phyloP scores from a whole-genome alignment of 164 flowering plant species.

The Kingdonia uniflora region DNA sequence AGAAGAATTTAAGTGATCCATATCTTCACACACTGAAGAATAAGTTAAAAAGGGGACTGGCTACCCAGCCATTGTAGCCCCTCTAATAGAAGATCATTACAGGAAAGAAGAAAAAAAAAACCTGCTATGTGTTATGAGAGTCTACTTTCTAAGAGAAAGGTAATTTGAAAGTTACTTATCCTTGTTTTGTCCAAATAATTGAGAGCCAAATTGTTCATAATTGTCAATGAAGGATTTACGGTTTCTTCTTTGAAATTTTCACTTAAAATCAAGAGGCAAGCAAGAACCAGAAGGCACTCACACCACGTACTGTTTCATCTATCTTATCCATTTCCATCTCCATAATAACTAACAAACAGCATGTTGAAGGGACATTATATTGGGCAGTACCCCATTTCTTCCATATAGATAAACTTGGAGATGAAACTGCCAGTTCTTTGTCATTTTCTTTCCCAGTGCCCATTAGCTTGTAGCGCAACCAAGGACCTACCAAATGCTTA shows the following conservation, averaged over 20 bases:
- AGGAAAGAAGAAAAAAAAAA: too few species aligned
- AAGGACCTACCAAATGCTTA: slow-evolving; percentile 22
- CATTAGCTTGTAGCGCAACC: slow-evolving; percentile 79
- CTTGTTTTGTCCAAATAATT: slow-evolving; percentile 38
- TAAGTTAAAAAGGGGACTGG: slow-evolving; percentile 50
- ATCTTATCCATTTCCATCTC: slow-evolving; percentile 20
- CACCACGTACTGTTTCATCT: slow-evolving; percentile 37
- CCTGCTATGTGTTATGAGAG: slow-evolving; percentile 22
- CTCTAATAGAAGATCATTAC: slow-evolving; percentile 44
- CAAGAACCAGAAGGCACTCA: slow-evolving; percentile 51
- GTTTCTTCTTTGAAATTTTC: slow-evolving; percentile 19
- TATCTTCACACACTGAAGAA: slow-evolving; percentile 27
- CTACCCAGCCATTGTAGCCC: slow-evolving; percentile 79
- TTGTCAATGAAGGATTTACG: slow-evolving; percentile 16
- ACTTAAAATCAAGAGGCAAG: slow-evolving; percentile 65
- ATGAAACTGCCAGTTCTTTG: slow-evolving; percentile 38
- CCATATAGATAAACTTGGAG: slow-evolving; percentile 69
- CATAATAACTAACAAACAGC: slow-evolving; percentile 63
- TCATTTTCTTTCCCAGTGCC: slow-evolving; percentile 26
- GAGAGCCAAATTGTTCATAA: slow-evolving; percentile 39
- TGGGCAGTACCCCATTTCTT: slow-evolving; percentile 37
- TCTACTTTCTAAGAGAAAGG: slow-evolving; percentile 24
- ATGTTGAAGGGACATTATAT: slow-evolving; percentile 18
- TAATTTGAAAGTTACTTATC: slow-evolving; percentile 31
- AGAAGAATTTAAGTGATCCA: slow-evolving; percentile 34